Conservation (phyloP, 208 protist genomes). For the Trypanosoma cruzi region DNA sequence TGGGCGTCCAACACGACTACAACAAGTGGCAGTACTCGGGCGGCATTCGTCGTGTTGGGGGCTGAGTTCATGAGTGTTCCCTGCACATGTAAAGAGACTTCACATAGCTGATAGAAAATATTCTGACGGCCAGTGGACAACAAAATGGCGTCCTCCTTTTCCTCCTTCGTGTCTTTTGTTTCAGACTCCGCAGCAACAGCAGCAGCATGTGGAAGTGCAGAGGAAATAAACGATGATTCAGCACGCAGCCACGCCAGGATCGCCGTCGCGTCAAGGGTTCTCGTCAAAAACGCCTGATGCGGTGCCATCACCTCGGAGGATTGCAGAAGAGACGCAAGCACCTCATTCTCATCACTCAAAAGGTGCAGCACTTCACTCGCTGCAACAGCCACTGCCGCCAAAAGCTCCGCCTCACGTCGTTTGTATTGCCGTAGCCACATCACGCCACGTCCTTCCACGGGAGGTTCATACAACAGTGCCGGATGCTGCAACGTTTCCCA, state of each 20-base stretch:
- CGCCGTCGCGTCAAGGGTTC: slow-evolving; percentile 35
- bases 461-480: slow-evolving; percentile 16
- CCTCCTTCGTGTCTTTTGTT: background rate
- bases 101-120: slow-evolving; percentile 52
- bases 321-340: slow-evolving; percentile 35
- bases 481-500: slow-evolving; percentile 46
- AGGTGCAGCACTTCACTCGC: slow-evolving; percentile 49
- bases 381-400: slow-evolving; percentile 40
- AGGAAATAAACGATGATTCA: slow-evolving; percentile 22
- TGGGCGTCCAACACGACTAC: slow-evolving; percentile 39
- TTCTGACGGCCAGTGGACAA: slow-evolving; percentile 15
- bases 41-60: slow-evolving; percentile 36
- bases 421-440: slow-evolving; percentile 41
- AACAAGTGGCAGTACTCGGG: slow-evolving; percentile 54
- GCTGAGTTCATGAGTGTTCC: slow-evolving; percentile 54
- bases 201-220: slow-evolving; percentile 2
- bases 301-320: slow-evolving; percentile 29
- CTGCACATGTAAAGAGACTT: slow-evolving; percentile 48
- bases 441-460: slow-evolving; percentile 1
- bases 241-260: slow-evolving; percentile 38
- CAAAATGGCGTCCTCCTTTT: slow-evolving; percentile 1
- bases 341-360: slow-evolving; percentile 54
- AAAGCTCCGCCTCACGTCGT: slow-evolving; percentile 46
- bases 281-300: slow-evolving; percentile 58
- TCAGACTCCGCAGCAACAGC: background rate